Percentiles rank a stretch among this genome's conserved stretches.
Conservation (phyloP, 768 basidiomycete genomes). For the Coprinellus aureogranulatus region DNA sequence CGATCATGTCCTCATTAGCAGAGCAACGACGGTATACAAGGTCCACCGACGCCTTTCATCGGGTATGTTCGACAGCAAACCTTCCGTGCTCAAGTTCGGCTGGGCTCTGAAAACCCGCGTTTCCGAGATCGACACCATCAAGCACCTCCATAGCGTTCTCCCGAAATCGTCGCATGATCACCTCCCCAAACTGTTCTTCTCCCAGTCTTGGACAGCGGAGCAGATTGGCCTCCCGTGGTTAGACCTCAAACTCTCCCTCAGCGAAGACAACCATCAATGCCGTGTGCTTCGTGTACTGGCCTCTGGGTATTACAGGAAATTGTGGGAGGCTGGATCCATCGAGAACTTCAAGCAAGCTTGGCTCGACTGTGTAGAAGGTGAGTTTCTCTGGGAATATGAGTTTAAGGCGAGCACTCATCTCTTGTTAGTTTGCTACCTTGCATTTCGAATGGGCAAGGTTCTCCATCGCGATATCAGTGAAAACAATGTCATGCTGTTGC, state of each 20-base stretch:
- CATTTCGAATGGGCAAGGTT: conserved; percentile 1
- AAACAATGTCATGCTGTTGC: conserved; percentile 6
- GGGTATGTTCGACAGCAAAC: background rate
- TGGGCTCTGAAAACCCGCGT: background rate
- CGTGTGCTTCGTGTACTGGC: conserved; percentile 18
- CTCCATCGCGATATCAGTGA: conserved; percentile 11
- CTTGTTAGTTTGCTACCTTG: background rate
- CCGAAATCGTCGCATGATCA: conserved; percentile 9
- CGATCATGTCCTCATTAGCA: background rate
- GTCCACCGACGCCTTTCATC: background rate
- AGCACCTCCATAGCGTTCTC: background rate
- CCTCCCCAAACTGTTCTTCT: background rate
- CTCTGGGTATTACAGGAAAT: conserved; percentile 15
- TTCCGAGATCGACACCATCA: background rate
- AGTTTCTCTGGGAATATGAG: conserved; percentile 13
- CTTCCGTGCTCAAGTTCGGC: background rate
- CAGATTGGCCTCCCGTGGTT: background rate
- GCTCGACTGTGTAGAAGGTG: conserved; percentile 29
- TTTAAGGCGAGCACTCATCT: conserved; percentile 10
- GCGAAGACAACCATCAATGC: background rate
- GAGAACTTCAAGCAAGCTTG: conserved; percentile 26
- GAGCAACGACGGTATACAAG: background rate
- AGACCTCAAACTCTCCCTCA: background rate
- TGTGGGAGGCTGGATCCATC: conserved; percentile 18
- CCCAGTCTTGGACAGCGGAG: background rate